Conservation (phyloP, 192 early-diverging fungal species). For the Coemansia sp. region DNA sequence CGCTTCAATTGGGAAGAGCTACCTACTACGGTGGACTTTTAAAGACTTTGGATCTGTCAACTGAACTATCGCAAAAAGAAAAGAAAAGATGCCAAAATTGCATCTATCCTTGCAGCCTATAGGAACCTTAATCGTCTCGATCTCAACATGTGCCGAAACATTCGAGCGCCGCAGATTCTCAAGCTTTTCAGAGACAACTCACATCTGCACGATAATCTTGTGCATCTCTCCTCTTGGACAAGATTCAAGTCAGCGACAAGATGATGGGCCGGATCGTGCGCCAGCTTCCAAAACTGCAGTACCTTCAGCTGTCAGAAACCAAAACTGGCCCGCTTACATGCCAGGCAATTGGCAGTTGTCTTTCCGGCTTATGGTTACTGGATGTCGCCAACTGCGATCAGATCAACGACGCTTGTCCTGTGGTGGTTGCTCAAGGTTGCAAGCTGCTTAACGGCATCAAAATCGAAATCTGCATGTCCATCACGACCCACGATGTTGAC, state of each 20-base stretch:
- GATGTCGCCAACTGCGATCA: background rate
- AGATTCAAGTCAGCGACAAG: background rate
- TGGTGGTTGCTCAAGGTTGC: background rate
- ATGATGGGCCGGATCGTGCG: background rate
- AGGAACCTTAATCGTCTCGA: slow-evolving; percentile 3
- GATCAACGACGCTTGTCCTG: background rate
- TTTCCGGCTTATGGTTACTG: background rate
- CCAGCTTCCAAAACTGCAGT: background rate
- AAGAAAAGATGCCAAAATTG: slow-evolving; percentile 6
- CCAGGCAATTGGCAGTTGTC: background rate
- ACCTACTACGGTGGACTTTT: slow-evolving; percentile 16
- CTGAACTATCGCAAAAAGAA: slow-evolving; percentile 17
- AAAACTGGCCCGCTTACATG: background rate
- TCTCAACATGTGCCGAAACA: slow-evolving; percentile 23
- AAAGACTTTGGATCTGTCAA: slow-evolving; percentile 13
- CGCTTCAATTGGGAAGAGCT: slow-evolving; percentile 3
- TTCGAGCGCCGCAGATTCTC: background rate
- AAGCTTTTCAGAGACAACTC: background rate
- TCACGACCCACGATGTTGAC: background rate
- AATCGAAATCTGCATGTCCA: background rate
- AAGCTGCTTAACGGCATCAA: background rate
- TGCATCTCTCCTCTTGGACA: background rate
- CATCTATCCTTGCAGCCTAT: slow-evolving; percentile 10
- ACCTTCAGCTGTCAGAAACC: background rate
- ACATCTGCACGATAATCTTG: background rate